These are phyloP conservation scores for Zychaea mexicana DNA, from an alignment of 371 early-diverging fungal species.

Conservation along the genomic window DNA sequence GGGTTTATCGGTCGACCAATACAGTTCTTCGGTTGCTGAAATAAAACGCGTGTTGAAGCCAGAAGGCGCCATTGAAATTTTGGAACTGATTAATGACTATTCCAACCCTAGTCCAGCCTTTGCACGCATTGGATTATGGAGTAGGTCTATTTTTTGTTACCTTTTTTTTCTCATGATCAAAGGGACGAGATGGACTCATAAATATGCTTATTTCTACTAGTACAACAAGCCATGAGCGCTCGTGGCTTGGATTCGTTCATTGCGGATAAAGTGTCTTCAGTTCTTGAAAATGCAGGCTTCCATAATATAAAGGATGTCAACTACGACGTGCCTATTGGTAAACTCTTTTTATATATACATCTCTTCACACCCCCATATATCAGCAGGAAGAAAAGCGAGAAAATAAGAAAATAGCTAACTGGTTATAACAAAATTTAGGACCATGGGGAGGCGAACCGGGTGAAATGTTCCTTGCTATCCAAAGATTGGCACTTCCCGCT, in stretches of 20 bases:
- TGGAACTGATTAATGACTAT: slow-evolving; percentile 44
- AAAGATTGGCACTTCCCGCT: slow-evolving; percentile 39
- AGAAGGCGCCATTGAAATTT: slow-evolving; percentile 39
- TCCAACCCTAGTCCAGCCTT: slow-evolving; percentile 34
- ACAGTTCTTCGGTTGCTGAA: slow-evolving; percentile 30
- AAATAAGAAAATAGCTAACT: not conserved
- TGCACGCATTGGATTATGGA: slow-evolving; percentile 32
- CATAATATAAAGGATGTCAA: slow-evolving; percentile 22
- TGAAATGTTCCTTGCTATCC: slow-evolving; percentile 35
- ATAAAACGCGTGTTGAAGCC: slow-evolving; percentile 46
- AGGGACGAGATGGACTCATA: too few relatives aligned
- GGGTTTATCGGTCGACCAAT: slow-evolving; percentile 40
- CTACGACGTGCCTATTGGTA: slow-evolving; percentile 42
- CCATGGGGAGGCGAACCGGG: slow-evolving; percentile 42
- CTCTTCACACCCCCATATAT: too few relatives aligned
- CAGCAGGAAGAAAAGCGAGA: too few relatives aligned
- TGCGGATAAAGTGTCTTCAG: slow-evolving; percentile 36
- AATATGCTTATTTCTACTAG: slow-evolving; percentile 22
- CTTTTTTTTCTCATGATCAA: not conserved
- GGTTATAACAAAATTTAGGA: slow-evolving; percentile 11
- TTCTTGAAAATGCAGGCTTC: slow-evolving; percentile 29
- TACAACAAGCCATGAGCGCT: slow-evolving; percentile 29
- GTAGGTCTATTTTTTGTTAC: slow-evolving; percentile 24
- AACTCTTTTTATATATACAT: too few relatives aligned
- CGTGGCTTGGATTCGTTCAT: slow-evolving; percentile 42